Percentiles rank a stretch among this genome's conserved stretches.
Evolutionary conservation across 768 basidiomycete genomes (phyloP).

Genomic region (Pleurotus cornucopiae): DNA sequence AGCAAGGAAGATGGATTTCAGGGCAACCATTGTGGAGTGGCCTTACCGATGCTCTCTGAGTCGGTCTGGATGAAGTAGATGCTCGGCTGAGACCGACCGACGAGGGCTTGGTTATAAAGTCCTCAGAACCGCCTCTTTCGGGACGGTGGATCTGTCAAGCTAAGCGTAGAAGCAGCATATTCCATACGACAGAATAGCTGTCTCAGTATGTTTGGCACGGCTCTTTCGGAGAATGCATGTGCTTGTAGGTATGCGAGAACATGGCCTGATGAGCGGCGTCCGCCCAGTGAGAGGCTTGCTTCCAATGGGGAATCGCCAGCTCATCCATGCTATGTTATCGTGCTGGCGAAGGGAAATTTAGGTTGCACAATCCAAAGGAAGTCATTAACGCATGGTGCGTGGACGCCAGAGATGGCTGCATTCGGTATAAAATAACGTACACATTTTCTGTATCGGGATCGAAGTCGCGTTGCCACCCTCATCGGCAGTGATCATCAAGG

Average conservation of each 20-base stretch:
- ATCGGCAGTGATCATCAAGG: background rate
- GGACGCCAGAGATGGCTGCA: no score
- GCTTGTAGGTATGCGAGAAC: background rate
- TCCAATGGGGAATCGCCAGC: background rate
- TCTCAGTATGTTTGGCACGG: conserved; percentile 4
- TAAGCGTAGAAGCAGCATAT: background rate
- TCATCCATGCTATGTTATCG: background rate
- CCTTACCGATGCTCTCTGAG: no score
- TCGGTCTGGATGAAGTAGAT: no score
- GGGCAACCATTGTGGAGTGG: conserved; percentile 8
- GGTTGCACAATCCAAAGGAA: background rate
- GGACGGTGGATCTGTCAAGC: background rate
- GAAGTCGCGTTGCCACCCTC: background rate
- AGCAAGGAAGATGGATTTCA: conserved; percentile 1
- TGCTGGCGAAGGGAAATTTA: background rate
- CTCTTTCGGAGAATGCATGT: conserved; percentile 4
- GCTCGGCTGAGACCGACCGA: no score
- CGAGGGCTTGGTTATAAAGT: background rate
- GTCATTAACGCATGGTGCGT: background rate
- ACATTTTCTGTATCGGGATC: background rate
- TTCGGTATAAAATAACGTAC: no score
- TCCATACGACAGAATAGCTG: background rate
- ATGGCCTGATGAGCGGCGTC: background rate
- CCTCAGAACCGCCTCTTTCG: background rate
- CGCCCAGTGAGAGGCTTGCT: background rate